These are phyloP conservation scores for Fusarium azukiicola DNA, from an alignment of 2,329 filamentous ascomycete species.

Conservation along the genomic window DNA sequence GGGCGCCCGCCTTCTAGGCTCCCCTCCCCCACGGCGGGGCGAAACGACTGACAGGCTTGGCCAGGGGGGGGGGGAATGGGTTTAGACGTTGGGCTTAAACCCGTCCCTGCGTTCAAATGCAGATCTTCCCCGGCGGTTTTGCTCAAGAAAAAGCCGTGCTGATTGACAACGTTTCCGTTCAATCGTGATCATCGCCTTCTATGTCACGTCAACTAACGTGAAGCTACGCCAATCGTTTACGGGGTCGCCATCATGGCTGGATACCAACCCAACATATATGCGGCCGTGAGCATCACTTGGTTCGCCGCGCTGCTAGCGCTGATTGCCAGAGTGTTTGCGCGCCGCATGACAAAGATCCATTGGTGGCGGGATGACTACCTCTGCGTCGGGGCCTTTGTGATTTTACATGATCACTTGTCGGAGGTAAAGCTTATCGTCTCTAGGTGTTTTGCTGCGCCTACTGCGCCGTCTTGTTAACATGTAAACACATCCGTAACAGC, in stretches of 20 bases:
- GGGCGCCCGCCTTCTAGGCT: no score
- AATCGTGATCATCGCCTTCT: constrained; percentile 14
- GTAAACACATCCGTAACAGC: constrained; percentile 10
- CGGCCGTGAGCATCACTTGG: constrained; percentile 47
- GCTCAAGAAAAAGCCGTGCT: neutral
- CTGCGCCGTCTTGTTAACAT: constrained; percentile 41
- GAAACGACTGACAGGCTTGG: no score
- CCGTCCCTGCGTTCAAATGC: constrained; percentile 43
- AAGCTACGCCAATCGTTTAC: neutral
- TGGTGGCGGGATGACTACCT: constrained; percentile 55
- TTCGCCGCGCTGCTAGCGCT: constrained; percentile 46
- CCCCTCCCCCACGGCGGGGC: no score
- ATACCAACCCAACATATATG: constrained; percentile 45
- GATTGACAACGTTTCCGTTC: neutral
- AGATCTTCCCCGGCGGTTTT: constrained; percentile 39
- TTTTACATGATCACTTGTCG: neutral
- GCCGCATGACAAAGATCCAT: constrained; percentile 48
- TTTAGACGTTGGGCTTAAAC: neutral
- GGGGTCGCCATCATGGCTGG: constrained; percentile 39
- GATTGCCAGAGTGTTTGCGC: constrained; percentile 45
- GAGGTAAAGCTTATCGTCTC: constrained; percentile 18
- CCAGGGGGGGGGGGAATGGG: neutral
- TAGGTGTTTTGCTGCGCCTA: constrained; percentile 48
- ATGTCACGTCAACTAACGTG: constrained; percentile 19
- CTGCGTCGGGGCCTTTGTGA: constrained; percentile 50